Percentiles rank a stretch among this genome's conserved stretches.
Evolutionary conservation across 352 stramenopile genomes (phyloP).

Genomic region (Pythium vanterpoolii): DNA sequence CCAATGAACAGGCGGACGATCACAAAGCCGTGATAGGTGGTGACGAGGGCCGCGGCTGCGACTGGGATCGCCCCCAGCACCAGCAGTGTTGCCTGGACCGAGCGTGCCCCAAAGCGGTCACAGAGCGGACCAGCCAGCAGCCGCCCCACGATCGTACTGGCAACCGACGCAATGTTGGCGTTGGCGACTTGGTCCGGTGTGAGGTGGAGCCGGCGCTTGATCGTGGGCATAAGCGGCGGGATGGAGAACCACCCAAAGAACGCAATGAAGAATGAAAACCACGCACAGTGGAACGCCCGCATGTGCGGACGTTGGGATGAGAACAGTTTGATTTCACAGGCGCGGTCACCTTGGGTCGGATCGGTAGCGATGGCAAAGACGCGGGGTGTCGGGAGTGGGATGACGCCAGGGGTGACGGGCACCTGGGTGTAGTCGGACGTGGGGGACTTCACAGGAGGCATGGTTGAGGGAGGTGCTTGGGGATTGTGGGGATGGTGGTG

Average conservation of each 20-base stretch:
- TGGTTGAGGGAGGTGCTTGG: too few relatives aligned
- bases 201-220: constrained; percentile 81
- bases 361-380: too few relatives aligned
- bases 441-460: too few relatives aligned
- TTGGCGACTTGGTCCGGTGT: constrained; percentile 87
- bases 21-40: constrained; percentile 66
- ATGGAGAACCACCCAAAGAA: constrained; percentile 96
- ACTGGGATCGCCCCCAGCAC: constrained; percentile 79
- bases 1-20: constrained; percentile 93
- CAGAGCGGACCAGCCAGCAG: constrained; percentile 89
- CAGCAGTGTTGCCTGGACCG: constrained; percentile 80
- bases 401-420: too few relatives aligned
- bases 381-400: too few relatives aligned
- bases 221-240: constrained; percentile 90
- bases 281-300: constrained; percentile 91
- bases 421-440: too few relatives aligned
- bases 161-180: constrained; percentile 88
- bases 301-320: constrained; percentile 87
- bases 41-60: constrained; percentile 75
- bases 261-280: constrained; percentile 93
- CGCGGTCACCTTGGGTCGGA: constrained; percentile 25
- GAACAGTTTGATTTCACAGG: constrained; percentile 63
- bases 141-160: constrained; percentile 89
- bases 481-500: too few relatives aligned
- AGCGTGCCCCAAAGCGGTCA: constrained; percentile 88